Evolutionary conservation across 1,284 basidiomycete genomes (phyloP).

Genomic region (Rhodotorula sp.): DNA sequence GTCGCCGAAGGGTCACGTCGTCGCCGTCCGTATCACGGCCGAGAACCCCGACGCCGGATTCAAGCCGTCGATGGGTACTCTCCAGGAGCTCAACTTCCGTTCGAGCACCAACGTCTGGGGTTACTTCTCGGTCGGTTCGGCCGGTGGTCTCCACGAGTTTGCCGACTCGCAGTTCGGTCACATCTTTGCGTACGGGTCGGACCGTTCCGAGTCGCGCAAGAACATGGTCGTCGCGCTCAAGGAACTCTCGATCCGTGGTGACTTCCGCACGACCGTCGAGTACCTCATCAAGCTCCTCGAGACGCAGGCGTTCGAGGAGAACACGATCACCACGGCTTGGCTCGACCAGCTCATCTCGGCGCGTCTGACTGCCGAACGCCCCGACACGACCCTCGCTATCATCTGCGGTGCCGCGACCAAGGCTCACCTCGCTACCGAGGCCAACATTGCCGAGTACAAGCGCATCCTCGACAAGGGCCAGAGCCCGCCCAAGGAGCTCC

Average conservation of each 20-base stretch:
- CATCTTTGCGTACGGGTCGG: slow-evolving; percentile 98
- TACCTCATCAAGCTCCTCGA: slow-evolving; percentile 75
- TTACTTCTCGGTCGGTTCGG: slow-evolving; percentile 92
- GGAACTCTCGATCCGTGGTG: slow-evolving; percentile 96
- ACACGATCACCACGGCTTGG: slow-evolving; percentile 98
- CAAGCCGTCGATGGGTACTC: slow-evolving; percentile 94
- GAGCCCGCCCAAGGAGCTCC: slow-evolving; percentile 87
- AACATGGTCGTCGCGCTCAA: slow-evolving; percentile 99
- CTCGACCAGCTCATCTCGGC: slow-evolving; percentile 93
- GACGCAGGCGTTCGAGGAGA: slow-evolving; percentile 93
- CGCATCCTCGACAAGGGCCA: slow-evolving; percentile 96
- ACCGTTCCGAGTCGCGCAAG: slow-evolving; percentile 91
- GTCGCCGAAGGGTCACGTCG: slow-evolving; percentile 94
- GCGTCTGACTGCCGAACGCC: slow-evolving; percentile 94
- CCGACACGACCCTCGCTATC: slow-evolving; percentile 87
- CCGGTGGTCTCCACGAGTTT: slow-evolving; percentile 97
- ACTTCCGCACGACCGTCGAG: slow-evolving; percentile 98
- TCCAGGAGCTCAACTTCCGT: slow-evolving; percentile 99
- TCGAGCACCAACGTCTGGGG: slow-evolving; percentile 99
- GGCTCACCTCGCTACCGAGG: slow-evolving; percentile 85
- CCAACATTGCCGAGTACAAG: slow-evolving; percentile 90
- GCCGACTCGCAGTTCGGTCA: slow-evolving; percentile 99
- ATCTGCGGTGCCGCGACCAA: slow-evolving; percentile 97
- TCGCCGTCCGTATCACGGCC: slow-evolving; percentile 98
- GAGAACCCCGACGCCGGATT: slow-evolving; percentile 99